Conservation (phyloP, 768 basidiomycete species). For the Russula foetens region DNA sequence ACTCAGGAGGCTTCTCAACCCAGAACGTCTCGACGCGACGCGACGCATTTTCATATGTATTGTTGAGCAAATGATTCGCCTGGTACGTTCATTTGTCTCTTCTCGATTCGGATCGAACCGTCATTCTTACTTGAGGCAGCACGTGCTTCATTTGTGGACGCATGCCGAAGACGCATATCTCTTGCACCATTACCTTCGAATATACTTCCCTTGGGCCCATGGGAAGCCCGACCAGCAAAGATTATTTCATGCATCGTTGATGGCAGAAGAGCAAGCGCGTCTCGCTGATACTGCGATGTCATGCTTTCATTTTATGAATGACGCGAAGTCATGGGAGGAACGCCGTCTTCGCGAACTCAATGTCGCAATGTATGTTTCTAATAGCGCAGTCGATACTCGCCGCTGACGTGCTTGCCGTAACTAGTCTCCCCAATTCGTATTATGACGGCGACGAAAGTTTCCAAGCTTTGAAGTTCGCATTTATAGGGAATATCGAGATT, state of each 20-base stretch:
- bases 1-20: slow-evolving; percentile 13
- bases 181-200: slow-evolving; percentile 12
- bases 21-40: slow-evolving; percentile 4
- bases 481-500: slow-evolving; percentile 4
- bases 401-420: background rate
- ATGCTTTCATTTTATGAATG: slow-evolving; percentile 11
- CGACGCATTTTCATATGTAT: slow-evolving; percentile 7
- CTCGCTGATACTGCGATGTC: slow-evolving; percentile 5
- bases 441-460: slow-evolving; percentile 1
- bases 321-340: slow-evolving; percentile 16
- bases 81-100: background rate
- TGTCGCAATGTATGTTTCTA: background rate
- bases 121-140: background rate
- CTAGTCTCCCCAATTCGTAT: slow-evolving; percentile 6
- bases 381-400: background rate
- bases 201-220: slow-evolving; percentile 17
- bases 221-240: slow-evolving; percentile 3
- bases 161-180: slow-evolving; percentile 11
- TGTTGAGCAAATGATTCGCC: slow-evolving; percentile 7
- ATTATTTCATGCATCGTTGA: slow-evolving; percentile 3
- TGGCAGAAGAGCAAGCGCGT: slow-evolving; percentile 9
- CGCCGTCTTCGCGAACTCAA: background rate
- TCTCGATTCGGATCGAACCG: background rate
- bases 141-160: slow-evolving; percentile 15
- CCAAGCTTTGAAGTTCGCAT: slow-evolving; percentile 1